phyloP scores from a whole-genome alignment of 2,329 filamentous ascomycete genomes.

The Nigrospora sphaerica region DNA sequence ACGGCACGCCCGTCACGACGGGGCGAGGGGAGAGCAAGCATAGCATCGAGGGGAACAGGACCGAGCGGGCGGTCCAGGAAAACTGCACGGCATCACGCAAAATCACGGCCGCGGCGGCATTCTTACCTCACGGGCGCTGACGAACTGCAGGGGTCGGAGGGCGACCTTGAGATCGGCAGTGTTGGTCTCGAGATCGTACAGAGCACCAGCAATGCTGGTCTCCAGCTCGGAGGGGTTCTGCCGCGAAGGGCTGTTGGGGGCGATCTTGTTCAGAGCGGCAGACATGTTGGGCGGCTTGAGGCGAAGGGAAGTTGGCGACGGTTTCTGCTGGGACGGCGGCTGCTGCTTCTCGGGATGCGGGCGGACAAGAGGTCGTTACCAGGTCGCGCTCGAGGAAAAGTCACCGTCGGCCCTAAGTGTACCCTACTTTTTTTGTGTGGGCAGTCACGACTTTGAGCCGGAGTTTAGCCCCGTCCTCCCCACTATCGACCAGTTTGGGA shows the following conservation, averaged over 20 bases:
- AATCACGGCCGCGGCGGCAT: constrained; percentile 10
- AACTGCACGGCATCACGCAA: too few relatives aligned
- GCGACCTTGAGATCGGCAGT: constrained; percentile 95
- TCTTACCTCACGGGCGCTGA: constrained; percentile 99
- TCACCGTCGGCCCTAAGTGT: too few relatives aligned
- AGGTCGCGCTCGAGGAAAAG: too few relatives aligned
- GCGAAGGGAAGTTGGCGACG: constrained; percentile 5
- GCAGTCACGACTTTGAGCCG: too few relatives aligned
- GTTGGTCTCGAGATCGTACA: constrained; percentile 99
- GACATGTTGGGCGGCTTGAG: constrained; percentile 48
- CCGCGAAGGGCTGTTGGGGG: constrained; percentile 92
- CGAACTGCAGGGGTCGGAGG: constrained; percentile 96
- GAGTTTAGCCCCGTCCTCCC: too few relatives aligned
- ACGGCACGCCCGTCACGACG: background rate
- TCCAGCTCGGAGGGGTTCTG: constrained; percentile 96
- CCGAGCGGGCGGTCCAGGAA: background rate
- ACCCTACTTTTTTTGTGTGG: too few relatives aligned
- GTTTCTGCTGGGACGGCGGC: constrained; percentile 1
- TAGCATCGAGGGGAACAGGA: background rate
- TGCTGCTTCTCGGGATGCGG: constrained; percentile 4
- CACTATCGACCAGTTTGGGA: too few relatives aligned
- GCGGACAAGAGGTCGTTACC: constrained; percentile 7
- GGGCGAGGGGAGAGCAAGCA: background rate
- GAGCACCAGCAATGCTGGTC: constrained; percentile 91
- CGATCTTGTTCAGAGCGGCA: constrained; percentile 93